phyloP scores from a whole-genome alignment of 1,139 yeast genomes.

The Geotrichum bryndzae region DNA sequence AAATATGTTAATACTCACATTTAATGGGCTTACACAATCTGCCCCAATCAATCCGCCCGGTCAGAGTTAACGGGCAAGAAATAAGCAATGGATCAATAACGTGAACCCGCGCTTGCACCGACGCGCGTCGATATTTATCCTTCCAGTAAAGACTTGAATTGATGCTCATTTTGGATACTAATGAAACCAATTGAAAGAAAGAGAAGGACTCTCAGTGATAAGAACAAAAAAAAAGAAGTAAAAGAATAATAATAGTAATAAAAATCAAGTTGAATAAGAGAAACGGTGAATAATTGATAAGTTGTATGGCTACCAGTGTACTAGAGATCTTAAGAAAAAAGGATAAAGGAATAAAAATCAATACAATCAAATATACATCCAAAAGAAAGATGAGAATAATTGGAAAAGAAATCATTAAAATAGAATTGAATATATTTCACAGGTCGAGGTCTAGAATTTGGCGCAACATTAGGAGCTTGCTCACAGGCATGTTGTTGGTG shows the following conservation, averaged over 20 bases:
- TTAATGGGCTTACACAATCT: conserved; percentile 6
- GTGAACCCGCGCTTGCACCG: conserved; percentile 2
- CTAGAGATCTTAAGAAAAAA: not conserved
- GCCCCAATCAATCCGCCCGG: conserved; percentile 8
- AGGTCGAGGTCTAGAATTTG: not conserved
- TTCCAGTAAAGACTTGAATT: conserved; percentile 12
- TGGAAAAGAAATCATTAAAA: too few species aligned
- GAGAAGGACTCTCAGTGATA: not conserved
- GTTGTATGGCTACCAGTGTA: too few species aligned
- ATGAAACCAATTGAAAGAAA: not conserved
- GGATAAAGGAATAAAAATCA: not conserved
- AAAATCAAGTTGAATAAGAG: not conserved
- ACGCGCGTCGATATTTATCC: conserved; percentile 12
- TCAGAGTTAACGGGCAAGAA: conserved; percentile 10
- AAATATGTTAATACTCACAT: not conserved
- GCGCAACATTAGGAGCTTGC: too few species aligned
- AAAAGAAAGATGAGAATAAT: too few species aligned
- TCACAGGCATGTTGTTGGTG: too few species aligned
- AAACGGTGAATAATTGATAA: not conserved
- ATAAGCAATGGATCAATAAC: conserved; percentile 11
- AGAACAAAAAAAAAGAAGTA: not conserved
- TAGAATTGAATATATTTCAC: too few species aligned
- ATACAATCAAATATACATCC: too few species aligned
- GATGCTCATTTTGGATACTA: conserved; percentile 2
- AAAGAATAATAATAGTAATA: not conserved